Base-by-base conservation (phyloP, 2,329 filamentous ascomycete species). In the Diaporthe batatas region DNA sequence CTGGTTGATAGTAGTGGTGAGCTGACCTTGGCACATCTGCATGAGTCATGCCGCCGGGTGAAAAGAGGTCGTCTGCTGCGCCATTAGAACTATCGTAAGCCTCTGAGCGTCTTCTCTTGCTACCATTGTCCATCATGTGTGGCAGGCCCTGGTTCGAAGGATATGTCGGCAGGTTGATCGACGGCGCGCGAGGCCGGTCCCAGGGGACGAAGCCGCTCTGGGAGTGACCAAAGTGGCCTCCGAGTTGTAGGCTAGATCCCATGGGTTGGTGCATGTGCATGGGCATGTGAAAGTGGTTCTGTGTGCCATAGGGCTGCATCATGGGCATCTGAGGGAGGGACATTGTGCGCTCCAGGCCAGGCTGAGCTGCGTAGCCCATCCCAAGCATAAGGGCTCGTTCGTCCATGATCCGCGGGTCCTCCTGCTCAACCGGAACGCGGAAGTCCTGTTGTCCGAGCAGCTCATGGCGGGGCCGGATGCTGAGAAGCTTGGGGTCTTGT, bases 371-470 rank as follows among this genome's bases (percentile, higher is more conserved):
- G 39, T 72, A 74, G 8, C 69, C 59, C 72, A 73, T 73, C 1
- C 72, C 72, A 11, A 73, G 68, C 51, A 73, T 44, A 5, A 73
- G 32, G 18, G 72, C 70, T 39, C 70, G 70, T 42, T 73, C 76
- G n/a, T 78, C 75, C 64, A 72, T 47, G 64, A 74, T 68, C 32
- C 55, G 54, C 53, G 77, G 80, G 47, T 91, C 89, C 3, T 87
- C 79, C 62, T 93, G 91, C 68, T 93, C 90, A 42, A 93, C 86
- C 0, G 90, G 90, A 0, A 89, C 85, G 11, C 91, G 88, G 81
- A 93, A 94, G 80, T 90, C 93, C 77, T 92, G 90, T 67, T 88
- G 87, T 21, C 86, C 86, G 54, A 91, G 84, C 36, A 94, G 83
- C 68, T 91, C 89, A 0, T 79, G 73, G 6, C 91, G 88, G 16